A percentile compares a stretch with the other conserved stretches of the same genome.
These are phyloP conservation scores for Plantago coronopus DNA, from an alignment of 305 asterid genomes.

Conservation along the genomic window DNA sequence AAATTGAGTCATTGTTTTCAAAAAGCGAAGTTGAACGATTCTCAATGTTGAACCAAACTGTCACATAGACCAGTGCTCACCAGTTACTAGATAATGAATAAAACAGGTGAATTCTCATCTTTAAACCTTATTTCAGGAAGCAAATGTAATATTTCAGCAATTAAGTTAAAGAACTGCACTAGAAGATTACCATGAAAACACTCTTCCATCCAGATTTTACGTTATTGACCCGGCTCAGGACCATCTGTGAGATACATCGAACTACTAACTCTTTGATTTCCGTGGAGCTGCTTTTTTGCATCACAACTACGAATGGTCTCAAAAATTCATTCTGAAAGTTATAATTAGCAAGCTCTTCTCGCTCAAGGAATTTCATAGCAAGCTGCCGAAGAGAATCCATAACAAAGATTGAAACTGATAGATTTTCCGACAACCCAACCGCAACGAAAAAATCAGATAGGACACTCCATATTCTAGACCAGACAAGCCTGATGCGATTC, in stretches of 20 bases:
- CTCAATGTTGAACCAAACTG: conserved; percentile 1
- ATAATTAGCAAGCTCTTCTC: conserved; percentile 96
- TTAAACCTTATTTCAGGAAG: conserved; percentile 8
- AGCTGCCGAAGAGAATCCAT: conserved; percentile 98
- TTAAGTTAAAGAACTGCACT: not conserved
- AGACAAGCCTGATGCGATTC: conserved; percentile 94
- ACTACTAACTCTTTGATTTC: conserved; percentile 96
- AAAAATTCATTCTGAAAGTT: conserved; percentile 94
- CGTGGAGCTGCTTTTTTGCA: conserved; percentile 83
- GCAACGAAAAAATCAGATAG: conserved; percentile 93
- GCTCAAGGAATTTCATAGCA: conserved; percentile 93
- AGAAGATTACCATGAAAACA: conserved; percentile 77
- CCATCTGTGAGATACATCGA: conserved; percentile 98
- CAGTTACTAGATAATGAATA: not conserved
- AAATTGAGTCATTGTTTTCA: not conserved
- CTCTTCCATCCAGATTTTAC: conserved; percentile 99
- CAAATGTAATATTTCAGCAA: not conserved
- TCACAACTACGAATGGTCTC: conserved; percentile 91
- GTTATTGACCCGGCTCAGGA: conserved; percentile 89
- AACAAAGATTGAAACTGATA: conserved; percentile 94
- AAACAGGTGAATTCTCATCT: not conserved
- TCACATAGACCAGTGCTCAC: not conserved
- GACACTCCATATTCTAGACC: conserved; percentile 98
- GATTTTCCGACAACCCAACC: conserved; percentile 94
- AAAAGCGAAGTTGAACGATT: not conserved